Evolutionary conservation across 805 yeast species (phyloP).

Genomic region (Cyberlindnera nakhonratchasimensis): DNA sequence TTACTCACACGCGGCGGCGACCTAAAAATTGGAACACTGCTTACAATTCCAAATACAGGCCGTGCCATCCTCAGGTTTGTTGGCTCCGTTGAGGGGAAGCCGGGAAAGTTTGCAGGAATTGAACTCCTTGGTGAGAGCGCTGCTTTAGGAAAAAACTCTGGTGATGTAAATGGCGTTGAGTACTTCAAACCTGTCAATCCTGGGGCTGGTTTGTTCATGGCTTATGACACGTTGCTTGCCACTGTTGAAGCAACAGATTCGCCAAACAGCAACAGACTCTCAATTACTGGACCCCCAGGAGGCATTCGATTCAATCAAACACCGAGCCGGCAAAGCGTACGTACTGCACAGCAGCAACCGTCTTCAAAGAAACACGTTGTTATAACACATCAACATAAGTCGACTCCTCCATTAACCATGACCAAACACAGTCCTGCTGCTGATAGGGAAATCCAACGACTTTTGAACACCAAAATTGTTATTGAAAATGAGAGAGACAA

Average conservation of each 20-base stretch:
- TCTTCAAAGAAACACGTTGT: constrained; percentile 4
- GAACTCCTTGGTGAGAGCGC: constrained; percentile 70
- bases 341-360: constrained; percentile 8
- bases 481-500: constrained; percentile 32
- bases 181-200: constrained; percentile 67
- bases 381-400: constrained; percentile 3
- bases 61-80: constrained; percentile 64
- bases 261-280: constrained; percentile 9
- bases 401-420: constrained; percentile 12
- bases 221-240: constrained; percentile 40
- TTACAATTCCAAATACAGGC: constrained; percentile 63
- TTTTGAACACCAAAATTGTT: constrained; percentile 18
- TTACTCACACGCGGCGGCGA: constrained; percentile 12
- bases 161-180: constrained; percentile 66
- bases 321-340: constrained; percentile 13
- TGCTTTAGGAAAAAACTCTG: constrained; percentile 76
- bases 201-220: constrained; percentile 72
- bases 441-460: constrained; percentile 22
- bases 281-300: constrained; percentile 9
- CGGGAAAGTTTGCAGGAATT: constrained; percentile 81
- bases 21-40: constrained; percentile 19
- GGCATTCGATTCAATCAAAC: constrained; percentile 16
- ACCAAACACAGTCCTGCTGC: constrained; percentile 4
- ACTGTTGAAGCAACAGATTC: constrained; percentile 20
- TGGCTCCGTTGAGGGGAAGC: constrained; percentile 70